A percentile compares a stretch with the other conserved stretches of the same genome.
phyloP scores from a whole-genome alignment of 1,284 basidiomycete genomes.

The Tilletiopsis washingtonensis region DNA sequence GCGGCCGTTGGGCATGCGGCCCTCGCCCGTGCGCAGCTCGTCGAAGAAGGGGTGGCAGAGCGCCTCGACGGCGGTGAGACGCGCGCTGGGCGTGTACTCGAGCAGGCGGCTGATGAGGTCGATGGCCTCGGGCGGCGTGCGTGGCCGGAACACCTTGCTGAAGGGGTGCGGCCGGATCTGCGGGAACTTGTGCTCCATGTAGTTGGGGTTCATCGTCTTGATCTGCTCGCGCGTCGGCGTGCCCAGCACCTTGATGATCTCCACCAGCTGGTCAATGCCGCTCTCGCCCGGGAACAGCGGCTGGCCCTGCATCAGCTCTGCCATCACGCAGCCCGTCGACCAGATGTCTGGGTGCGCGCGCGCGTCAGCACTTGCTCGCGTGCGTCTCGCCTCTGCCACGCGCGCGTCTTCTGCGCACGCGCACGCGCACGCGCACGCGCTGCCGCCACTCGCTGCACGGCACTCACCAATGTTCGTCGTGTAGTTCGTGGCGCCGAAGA shows the following conservation, averaged over 20 bases:
- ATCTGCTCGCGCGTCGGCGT: slow-evolving; percentile 98
- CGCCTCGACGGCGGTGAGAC: slow-evolving; percentile 84
- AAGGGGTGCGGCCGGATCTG: slow-evolving; percentile 79
- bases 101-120: slow-evolving; percentile 87
- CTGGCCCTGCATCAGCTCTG: slow-evolving; percentile 97
- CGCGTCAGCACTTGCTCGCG: not conserved
- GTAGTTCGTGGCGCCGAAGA: slow-evolving; percentile 99
- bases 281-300: slow-evolving; percentile 98
- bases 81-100: slow-evolving; percentile 91
- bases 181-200: slow-evolving; percentile 99
- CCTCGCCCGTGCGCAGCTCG: slow-evolving; percentile 70
- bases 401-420: not conserved
- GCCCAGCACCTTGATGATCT: slow-evolving; percentile 99
- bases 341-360: slow-evolving; percentile 66
- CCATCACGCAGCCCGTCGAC: slow-evolving; percentile 99
- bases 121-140: slow-evolving; percentile 91
- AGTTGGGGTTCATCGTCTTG: slow-evolving; percentile 99
- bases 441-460: not conserved
- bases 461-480: slow-evolving; percentile 94
- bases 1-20: slow-evolving; percentile 91
- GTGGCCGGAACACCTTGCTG: slow-evolving; percentile 87
- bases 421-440: not conserved
- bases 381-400: slow-evolving; percentile 8
- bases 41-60: slow-evolving; percentile 85
- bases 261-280: slow-evolving; percentile 97